A percentile compares a stretch with the other conserved stretches of the same genome.
Conservation (phyloP, 306 rosid species). For the cucumber (Cucumis sativus) region DNA sequence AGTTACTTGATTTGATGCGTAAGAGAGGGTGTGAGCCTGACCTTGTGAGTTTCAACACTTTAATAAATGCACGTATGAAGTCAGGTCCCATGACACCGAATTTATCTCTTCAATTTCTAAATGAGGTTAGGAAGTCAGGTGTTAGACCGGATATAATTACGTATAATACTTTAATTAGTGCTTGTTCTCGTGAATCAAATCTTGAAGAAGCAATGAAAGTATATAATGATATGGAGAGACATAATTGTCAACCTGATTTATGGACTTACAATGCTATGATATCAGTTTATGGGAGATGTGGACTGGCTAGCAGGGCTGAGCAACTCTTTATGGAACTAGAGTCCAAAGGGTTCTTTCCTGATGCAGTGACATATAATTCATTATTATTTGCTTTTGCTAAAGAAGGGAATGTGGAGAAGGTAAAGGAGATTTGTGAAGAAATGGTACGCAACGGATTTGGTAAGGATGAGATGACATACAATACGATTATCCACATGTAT, state of each 20-base stretch:
- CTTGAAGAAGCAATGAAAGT: conserved; percentile 65
- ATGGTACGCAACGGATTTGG: conserved; percentile 77
- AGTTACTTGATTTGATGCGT: conserved; percentile 58
- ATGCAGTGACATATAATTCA: conserved; percentile 86
- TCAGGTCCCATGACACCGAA: conserved; percentile 48
- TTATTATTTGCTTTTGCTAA: conserved; percentile 73
- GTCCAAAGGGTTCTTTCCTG: conserved; percentile 75
- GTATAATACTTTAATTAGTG: conserved; percentile 81
- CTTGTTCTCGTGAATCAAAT: conserved; percentile 74
- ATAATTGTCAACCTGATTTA: conserved; percentile 68
- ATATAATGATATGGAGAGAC: conserved; percentile 50
- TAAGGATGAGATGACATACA: conserved; percentile 94
- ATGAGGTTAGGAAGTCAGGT: conserved; percentile 66
- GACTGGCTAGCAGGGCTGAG: conserved; percentile 53
- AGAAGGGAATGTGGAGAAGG: conserved; percentile 59
- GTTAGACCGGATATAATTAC: conserved; percentile 77
- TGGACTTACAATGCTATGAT: conserved; percentile 99
- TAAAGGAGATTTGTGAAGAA: conserved; percentile 53
- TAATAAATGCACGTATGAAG: conserved; percentile 75
- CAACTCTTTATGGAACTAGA: conserved; percentile 56
- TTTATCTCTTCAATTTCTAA: conserved; percentile 54
- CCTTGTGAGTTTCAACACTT: conserved; percentile 77
- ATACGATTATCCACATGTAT: conserved; percentile 79
- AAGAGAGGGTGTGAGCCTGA: conserved; percentile 73
- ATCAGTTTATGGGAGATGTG: conserved; percentile 86